phyloP scores from a whole-genome alignment of 2,329 filamentous ascomycete species.

The Macrophomina tecta region DNA sequence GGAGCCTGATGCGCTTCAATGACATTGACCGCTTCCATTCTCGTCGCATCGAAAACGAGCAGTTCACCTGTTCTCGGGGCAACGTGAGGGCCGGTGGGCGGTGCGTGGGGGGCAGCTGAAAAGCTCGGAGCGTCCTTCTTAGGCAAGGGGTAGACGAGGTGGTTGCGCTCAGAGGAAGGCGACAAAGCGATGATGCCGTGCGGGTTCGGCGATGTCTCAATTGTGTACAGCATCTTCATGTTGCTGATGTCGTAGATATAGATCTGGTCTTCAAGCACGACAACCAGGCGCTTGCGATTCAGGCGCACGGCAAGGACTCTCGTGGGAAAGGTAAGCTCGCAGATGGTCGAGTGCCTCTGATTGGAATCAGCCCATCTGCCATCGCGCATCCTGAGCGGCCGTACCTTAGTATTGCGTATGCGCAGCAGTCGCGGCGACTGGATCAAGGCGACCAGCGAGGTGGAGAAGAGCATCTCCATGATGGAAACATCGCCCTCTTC shows the following conservation, averaged over 20 bases:
- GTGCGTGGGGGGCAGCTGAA: constrained; percentile 75
- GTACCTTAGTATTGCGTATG: constrained; percentile 96
- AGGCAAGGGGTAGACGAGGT: constrained; percentile 90
- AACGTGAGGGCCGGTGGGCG: constrained; percentile 74
- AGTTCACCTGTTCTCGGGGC: constrained; percentile 89
- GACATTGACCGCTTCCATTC: constrained; percentile 91
- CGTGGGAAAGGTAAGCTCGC: constrained; percentile 98
- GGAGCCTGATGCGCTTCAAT: constrained; percentile 94
- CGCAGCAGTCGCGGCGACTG: constrained; percentile 89
- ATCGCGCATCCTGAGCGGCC: constrained; percentile 27
- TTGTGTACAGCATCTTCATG: constrained; percentile 92
- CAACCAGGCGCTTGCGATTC: constrained; percentile 91
- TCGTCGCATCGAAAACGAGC: constrained; percentile 87
- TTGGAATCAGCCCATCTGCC: constrained; percentile 23
- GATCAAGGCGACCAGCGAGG: constrained; percentile 91
- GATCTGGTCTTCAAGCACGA: constrained; percentile 93
- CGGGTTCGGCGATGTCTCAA: constrained; percentile 92
- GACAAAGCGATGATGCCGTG: constrained; percentile 89
- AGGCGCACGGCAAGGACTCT: constrained; percentile 91
- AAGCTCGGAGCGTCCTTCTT: constrained; percentile 58
- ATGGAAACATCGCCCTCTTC: constrained; percentile 95
- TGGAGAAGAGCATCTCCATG: constrained; percentile 98
- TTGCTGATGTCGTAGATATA: constrained; percentile 99
- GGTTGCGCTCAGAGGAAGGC: constrained; percentile 94
- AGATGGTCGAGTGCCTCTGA: constrained; percentile 82